Conservation (phyloP, 345 rosid genomes). For the Salix brachista region DNA sequence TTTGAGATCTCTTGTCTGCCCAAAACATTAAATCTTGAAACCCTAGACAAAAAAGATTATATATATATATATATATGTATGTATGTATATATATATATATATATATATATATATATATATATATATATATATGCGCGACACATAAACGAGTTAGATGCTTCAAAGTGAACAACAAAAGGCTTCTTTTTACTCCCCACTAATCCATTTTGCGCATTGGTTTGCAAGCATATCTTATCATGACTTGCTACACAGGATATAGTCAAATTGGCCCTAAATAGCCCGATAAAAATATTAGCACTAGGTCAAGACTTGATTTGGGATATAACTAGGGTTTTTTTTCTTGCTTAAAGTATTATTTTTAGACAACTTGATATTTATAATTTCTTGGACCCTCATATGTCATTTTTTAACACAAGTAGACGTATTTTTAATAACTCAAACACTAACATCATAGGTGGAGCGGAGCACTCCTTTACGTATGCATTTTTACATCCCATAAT, state of each 20-base stretch:
- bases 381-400: too few species aligned
- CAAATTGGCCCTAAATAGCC: too few species aligned
- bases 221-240: neutral
- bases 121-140: neutral
- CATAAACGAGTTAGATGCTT: neutral
- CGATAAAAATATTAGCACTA: too few species aligned
- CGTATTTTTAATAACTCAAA: too few species aligned
- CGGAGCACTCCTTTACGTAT: too few species aligned
- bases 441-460: too few species aligned
- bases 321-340: neutral
- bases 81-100: too few species aligned
- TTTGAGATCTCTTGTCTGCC: constrained; percentile 30
- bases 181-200: neutral
- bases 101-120: too few species aligned
- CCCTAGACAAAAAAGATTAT: neutral
- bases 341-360: too few species aligned
- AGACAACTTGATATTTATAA: neutral
- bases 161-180: neutral
- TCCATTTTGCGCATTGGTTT: neutral
- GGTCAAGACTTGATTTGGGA: neutral
- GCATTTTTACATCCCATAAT: too few species aligned
- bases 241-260: neutral
- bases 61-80: too few species aligned
- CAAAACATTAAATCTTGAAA: neutral
- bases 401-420: too few species aligned